These are phyloP conservation scores for Chloropicon primus DNA, from an alignment of 139 green algal genomes.

Conservation along the genomic window DNA sequence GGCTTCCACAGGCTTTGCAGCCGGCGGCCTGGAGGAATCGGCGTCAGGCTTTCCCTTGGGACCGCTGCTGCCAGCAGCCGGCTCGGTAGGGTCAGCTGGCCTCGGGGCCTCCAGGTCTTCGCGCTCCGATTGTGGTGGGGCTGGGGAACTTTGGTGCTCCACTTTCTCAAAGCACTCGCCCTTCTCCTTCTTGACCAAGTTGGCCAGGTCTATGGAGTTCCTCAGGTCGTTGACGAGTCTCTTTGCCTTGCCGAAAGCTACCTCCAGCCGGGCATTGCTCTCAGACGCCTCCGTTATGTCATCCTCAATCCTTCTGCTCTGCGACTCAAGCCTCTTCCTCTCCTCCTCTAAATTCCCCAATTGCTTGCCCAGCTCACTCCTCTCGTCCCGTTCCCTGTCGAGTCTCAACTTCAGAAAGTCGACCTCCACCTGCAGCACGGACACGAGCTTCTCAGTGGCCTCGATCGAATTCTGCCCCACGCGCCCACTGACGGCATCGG, in stretches of 20 bases:
- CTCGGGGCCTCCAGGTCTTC: too few species aligned
- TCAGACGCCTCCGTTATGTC: not conserved
- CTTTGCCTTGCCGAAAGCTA: not conserved
- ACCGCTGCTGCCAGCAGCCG: too few species aligned
- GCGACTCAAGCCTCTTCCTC: not conserved
- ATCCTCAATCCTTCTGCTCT: not conserved
- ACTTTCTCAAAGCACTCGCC: too few species aligned
- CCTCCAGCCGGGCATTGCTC: not conserved
- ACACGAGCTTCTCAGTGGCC: not conserved
- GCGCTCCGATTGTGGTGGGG: too few species aligned
- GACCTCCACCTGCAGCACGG: not conserved
- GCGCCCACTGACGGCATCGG: too few species aligned
- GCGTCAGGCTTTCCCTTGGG: too few species aligned
- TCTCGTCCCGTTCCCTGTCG: not conserved
- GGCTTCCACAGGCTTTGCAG: too few species aligned
- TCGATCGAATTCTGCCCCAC: not conserved
- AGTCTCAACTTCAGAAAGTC: not conserved
- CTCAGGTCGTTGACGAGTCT: not conserved
- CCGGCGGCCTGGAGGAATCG: too few species aligned
- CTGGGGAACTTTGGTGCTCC: too few species aligned
- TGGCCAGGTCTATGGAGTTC: not conserved
- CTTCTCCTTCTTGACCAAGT: not conserved
- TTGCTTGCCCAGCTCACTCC: not conserved
- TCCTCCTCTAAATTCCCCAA: not conserved
- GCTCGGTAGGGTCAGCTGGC: too few species aligned